Evolutionary conservation across 768 basidiomycete genomes (phyloP).

Genomic region (Hypholoma sublateritium): DNA sequence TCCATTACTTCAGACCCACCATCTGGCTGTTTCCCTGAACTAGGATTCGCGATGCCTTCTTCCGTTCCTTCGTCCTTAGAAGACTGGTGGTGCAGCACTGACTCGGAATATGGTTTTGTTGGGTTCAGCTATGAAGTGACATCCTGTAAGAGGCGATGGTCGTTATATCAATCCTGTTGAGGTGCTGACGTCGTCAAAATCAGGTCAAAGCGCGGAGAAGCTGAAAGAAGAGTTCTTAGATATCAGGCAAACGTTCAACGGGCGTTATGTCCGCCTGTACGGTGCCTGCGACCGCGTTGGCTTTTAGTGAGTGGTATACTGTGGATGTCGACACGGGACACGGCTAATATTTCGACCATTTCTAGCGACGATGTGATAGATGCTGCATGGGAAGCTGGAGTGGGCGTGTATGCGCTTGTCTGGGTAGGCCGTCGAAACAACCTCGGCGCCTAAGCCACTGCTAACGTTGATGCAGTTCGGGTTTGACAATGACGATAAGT

Average conservation of each 20-base stretch:
- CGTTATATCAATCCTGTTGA: not conserved
- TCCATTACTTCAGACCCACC: not conserved
- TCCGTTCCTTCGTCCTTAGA: slow-evolving; percentile 40
- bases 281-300: slow-evolving; percentile 44
- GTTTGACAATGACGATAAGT: slow-evolving; percentile 45
- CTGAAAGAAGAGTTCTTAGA: slow-evolving; percentile 57
- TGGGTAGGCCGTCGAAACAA: slow-evolving; percentile 43
- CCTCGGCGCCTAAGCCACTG: not conserved
- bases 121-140: slow-evolving; percentile 79
- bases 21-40: slow-evolving; percentile 37
- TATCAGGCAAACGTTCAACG: slow-evolving; percentile 57
- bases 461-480: slow-evolving; percentile 37
- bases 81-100: slow-evolving; percentile 64
- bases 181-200: slow-evolving; percentile 1
- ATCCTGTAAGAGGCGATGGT: slow-evolving; percentile 41
- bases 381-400: slow-evolving; percentile 63
- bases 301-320: slow-evolving; percentile 40
- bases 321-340: not conserved
- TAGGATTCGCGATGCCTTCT: slow-evolving; percentile 56
- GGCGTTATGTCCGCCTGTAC: slow-evolving; percentile 66
- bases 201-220: slow-evolving; percentile 57
- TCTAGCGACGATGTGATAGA: slow-evolving; percentile 56
- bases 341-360: not conserved
- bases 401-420: slow-evolving; percentile 73
- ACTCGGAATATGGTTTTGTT: slow-evolving; percentile 72